A percentile compares a stretch with the other conserved stretches of the same genome.
Conservation (phyloP, 768 basidiomycete species). For the Leccinum disarticulatum region DNA sequence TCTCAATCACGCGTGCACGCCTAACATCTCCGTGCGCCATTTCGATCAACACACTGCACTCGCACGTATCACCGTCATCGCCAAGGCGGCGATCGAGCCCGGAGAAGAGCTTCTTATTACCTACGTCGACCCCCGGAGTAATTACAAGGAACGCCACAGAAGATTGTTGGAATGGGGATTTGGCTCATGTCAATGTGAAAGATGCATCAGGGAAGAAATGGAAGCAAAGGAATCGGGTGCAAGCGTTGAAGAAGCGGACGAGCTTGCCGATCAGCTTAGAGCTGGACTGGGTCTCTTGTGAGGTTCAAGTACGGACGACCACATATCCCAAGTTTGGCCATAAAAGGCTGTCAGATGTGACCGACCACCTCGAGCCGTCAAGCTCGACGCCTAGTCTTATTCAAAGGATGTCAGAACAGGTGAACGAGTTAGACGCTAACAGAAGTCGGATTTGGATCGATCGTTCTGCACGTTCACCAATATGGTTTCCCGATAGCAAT, state of each 20-base stretch:
- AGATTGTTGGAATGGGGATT: conserved; percentile 75
- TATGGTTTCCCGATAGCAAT: background rate
- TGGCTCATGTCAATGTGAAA: conserved; percentile 62
- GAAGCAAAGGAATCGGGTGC: conserved; percentile 20
- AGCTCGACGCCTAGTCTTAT: background rate
- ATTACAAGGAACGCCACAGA: conserved; percentile 43
- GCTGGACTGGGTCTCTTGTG: conserved; percentile 58
- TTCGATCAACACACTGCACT: conserved; percentile 67
- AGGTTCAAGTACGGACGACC: background rate
- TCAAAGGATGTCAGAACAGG: background rate
- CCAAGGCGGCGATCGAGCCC: conserved; percentile 56
- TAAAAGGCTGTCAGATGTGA: background rate
- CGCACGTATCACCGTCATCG: conserved; percentile 73
- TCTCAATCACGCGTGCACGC: conserved; percentile 81
- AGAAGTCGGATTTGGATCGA: background rate
- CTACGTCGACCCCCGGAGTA: conserved; percentile 67
- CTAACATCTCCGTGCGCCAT: conserved; percentile 79
- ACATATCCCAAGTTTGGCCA: background rate
- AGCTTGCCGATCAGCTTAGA: conserved; percentile 60
- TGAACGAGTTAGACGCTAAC: background rate
- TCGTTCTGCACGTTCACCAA: background rate
- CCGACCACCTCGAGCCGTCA: no score
- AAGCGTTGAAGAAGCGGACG: conserved; percentile 31
- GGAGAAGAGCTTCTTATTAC: conserved; percentile 79
- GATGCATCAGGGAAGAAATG: conserved; percentile 62